Evolutionary conservation across 495 filamentous ascomycete species (phyloP).

Genomic region (Aspergillus conjunctus): DNA sequence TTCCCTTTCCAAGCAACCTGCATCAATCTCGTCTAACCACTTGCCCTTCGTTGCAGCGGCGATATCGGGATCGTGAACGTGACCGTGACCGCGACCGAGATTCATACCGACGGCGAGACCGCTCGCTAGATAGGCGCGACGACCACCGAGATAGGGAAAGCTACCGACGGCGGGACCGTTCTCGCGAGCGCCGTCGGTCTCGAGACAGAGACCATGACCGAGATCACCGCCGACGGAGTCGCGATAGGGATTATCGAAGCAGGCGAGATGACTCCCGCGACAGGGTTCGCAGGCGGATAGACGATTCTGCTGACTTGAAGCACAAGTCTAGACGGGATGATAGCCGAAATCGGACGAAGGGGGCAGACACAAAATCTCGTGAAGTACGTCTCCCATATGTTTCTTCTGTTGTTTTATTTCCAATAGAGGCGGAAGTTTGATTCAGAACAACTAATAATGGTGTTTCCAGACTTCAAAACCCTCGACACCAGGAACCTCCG

Average conservation of each 20-base stretch:
- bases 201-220: conserved; percentile 60
- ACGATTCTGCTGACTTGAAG: conserved; percentile 76
- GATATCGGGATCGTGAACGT: conserved; percentile 61
- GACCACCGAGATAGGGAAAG: conserved; percentile 67
- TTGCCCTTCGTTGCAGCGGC: conserved; percentile 46
- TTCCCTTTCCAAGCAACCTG: background rate
- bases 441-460: background rate
- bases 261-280: conserved; percentile 84
- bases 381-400: conserved; percentile 51
- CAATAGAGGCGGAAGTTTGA: background rate
- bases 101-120: conserved; percentile 68
- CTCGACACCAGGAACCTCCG: conserved; percentile 52
- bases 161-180: conserved; percentile 66
- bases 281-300: conserved; percentile 65
- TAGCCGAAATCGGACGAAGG: conserved; percentile 57
- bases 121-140: conserved; percentile 71
- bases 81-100: conserved; percentile 61
- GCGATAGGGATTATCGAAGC: conserved; percentile 71
- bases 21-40: conserved; percentile 30
- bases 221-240: conserved; percentile 65
- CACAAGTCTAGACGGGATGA: conserved; percentile 69
- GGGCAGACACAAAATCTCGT: conserved; percentile 46
- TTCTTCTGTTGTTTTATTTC: background rate
- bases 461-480: conserved; percentile 42
- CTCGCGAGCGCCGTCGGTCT: conserved; percentile 64